These are phyloP conservation scores for Arthrobotrys sinensis DNA, from an alignment of 2,329 filamentous ascomycete genomes.

Conservation along the genomic window DNA sequence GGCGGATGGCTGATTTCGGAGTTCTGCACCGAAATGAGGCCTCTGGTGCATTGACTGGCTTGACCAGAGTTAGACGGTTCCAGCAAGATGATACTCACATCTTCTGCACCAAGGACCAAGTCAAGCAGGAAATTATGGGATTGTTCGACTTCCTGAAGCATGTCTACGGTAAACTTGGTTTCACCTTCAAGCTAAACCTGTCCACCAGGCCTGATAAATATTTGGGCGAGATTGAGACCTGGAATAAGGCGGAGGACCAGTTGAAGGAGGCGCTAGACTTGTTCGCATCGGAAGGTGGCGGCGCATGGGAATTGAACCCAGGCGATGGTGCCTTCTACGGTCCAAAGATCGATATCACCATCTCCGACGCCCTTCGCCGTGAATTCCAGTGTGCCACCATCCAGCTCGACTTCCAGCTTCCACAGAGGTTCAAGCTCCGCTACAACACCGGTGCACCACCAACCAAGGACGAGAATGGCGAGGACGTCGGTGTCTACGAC, in stretches of 20 bases:
- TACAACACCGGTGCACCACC: slow-evolving; percentile 82
- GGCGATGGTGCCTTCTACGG: slow-evolving; percentile 98
- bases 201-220: slow-evolving; percentile 92
- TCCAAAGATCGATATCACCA: slow-evolving; percentile 97
- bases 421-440: slow-evolving; percentile 87
- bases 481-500: slow-evolving; percentile 73
- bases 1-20: slow-evolving; percentile 95
- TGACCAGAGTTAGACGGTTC: slow-evolving; percentile 93
- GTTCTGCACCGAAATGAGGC: slow-evolving; percentile 96
- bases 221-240: slow-evolving; percentile 87
- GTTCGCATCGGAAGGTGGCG: slow-evolving; percentile 77
- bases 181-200: slow-evolving; percentile 93
- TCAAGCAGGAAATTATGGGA: slow-evolving; percentile 81
- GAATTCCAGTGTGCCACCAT: slow-evolving; percentile 94
- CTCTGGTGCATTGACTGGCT: slow-evolving; percentile 88
- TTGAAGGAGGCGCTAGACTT: slow-evolving; percentile 83
- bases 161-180: slow-evolving; percentile 86
- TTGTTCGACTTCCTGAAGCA: slow-evolving; percentile 88
- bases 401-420: slow-evolving; percentile 90
- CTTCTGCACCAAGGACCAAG: slow-evolving; percentile 88
- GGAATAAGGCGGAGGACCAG: slow-evolving; percentile 88
- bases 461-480: slow-evolving; percentile 67
- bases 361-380: slow-evolving; percentile 86
- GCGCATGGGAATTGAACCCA: slow-evolving; percentile 89
- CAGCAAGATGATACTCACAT: slow-evolving; percentile 97